Evolutionary conservation across 805 yeast species (phyloP).

Genomic region (Candida vartiovaarae): DNA sequence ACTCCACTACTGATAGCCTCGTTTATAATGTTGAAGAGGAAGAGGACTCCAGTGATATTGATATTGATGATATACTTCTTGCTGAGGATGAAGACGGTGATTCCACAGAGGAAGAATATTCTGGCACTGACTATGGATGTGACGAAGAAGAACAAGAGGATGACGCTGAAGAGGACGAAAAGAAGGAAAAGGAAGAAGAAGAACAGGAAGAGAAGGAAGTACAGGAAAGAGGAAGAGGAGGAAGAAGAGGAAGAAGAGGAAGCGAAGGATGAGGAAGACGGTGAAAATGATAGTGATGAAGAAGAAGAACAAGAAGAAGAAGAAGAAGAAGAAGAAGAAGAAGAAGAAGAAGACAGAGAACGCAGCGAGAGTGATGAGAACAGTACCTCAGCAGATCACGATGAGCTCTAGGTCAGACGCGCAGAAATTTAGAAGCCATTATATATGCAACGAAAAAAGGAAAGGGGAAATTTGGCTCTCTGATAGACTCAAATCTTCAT

Average conservation of each 20-base stretch:
- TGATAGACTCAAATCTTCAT: no score
- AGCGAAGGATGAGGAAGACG: slow-evolving; percentile 1
- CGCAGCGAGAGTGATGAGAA: no score
- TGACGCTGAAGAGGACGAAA: neutral
- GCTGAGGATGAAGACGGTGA: slow-evolving; percentile 1
- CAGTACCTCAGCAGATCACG: no score
- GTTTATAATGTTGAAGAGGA: neutral
- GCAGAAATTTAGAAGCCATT: no score
- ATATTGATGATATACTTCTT: neutral
- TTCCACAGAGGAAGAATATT: neutral
- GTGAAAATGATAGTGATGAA: neutral
- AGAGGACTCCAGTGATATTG: neutral
- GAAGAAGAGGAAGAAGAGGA: slow-evolving; percentile 1
- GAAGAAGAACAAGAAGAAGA: slow-evolving; percentile 3
- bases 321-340: slow-evolving; percentile 1
- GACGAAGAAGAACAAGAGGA: neutral
- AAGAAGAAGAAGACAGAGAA: neutral
- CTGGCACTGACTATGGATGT: no score
- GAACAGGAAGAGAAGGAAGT: neutral
- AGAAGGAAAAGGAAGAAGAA: neutral
- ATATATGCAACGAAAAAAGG: no score
- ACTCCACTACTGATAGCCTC: no score
- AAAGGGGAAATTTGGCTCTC: no score
- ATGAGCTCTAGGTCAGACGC: no score
- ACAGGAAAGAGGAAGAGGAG: slow-evolving; percentile 1